Percentiles rank a stretch among this genome's conserved stretches.
phyloP scores from a whole-genome alignment of 2,329 filamentous ascomycete species.

The Myriosclerotinia duriaeana region DNA sequence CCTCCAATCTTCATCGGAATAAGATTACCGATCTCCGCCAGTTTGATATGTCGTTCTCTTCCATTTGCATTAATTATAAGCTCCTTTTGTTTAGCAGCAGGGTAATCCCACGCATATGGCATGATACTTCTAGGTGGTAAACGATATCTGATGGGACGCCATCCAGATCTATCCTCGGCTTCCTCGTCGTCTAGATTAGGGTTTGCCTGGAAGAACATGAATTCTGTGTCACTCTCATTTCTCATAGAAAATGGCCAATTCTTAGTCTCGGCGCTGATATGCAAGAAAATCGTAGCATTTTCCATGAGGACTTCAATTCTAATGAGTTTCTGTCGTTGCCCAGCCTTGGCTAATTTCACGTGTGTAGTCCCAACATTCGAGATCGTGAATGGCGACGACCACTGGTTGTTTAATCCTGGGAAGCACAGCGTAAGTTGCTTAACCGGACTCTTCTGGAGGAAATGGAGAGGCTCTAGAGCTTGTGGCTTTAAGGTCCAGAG shows the following conservation, averaged over 20 bases:
- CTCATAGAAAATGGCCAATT: constrained; percentile 99
- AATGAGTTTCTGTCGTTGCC: constrained; percentile 84
- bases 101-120: constrained; percentile 99
- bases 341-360: constrained; percentile 87
- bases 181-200: constrained; percentile 92
- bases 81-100: constrained; percentile 93
- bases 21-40: constrained; percentile 94
- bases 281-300: constrained; percentile 87
- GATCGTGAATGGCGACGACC: constrained; percentile 97
- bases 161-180: constrained; percentile 77
- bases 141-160: constrained; percentile 89
- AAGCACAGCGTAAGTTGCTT: constrained; percentile 94
- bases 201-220: constrained; percentile 93
- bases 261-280: constrained; percentile 85
- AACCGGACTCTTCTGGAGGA: constrained; percentile 75
- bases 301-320: constrained; percentile 90
- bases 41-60: constrained; percentile 86
- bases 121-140: constrained; percentile 94
- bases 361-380: constrained; percentile 90
- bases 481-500: constrained; percentile 74
- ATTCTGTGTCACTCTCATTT: constrained; percentile 95
- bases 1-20: constrained; percentile 85
- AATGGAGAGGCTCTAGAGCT: constrained; percentile 83
- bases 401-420: constrained; percentile 91
- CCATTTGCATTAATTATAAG: constrained; percentile 77